phyloP scores from a whole-genome alignment of 2,329 filamentous ascomycete species.

The Botrytis paeoniae region DNA sequence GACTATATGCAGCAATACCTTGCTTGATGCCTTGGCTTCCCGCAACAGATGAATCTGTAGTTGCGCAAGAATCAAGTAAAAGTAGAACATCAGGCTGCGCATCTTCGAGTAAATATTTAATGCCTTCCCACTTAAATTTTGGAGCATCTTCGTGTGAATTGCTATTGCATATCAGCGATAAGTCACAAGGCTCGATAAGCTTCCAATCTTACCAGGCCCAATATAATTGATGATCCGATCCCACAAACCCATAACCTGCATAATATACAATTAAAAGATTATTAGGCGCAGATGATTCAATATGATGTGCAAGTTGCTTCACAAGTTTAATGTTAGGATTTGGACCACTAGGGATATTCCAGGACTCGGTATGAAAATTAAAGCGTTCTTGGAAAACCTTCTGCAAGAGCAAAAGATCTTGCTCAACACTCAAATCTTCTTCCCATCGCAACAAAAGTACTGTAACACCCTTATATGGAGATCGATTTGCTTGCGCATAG shows the following conservation, averaged over 20 bases:
- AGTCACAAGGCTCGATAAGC: conserved; percentile 29
- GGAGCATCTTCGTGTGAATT: conserved; percentile 56
- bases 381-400: conserved; percentile 58
- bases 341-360: conserved; percentile 57
- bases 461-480: conserved; percentile 56
- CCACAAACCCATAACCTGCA: conserved; percentile 57
- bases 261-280: conserved; percentile 65
- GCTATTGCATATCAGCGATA: conserved; percentile 46
- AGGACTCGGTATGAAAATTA: conserved; percentile 58
- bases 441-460: conserved; percentile 62
- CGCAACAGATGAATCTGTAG: conserved; percentile 49
- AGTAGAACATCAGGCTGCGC: conserved; percentile 61
- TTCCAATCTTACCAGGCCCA: conserved; percentile 60
- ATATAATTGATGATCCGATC: conserved; percentile 59
- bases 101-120: conserved; percentile 61
- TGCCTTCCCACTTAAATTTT: conserved; percentile 61
- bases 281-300: conserved; percentile 55
- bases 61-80: conserved; percentile 59
- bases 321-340: conserved; percentile 61
- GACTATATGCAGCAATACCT: conserved; percentile 57
- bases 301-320: conserved; percentile 57
- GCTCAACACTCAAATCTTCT: conserved; percentile 53
- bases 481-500: conserved; percentile 58
- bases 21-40: conserved; percentile 59
- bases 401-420: conserved; percentile 54